Evolutionary conservation across 129 eudicot genomes (phyloP), one percentile per base, ranked within the genome.

Genomic region (Flaveria bidentis): DNA sequence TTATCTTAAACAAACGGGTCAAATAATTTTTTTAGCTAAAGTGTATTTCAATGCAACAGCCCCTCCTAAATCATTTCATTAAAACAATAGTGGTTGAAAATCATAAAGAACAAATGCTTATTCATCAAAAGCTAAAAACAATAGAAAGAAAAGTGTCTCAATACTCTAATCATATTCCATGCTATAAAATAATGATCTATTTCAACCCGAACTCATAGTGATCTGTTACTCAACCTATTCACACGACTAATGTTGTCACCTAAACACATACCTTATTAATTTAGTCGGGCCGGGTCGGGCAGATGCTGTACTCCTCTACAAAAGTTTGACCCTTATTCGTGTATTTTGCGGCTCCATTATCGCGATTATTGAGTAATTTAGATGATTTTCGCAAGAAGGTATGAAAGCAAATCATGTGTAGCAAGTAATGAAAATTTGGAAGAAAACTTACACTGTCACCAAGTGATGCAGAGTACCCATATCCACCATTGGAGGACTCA

Each of bases 401-500:
- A 60, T 20, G 4, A n/a, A 66, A 66, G 17, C 28, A 39, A 39
- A 6, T 36, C 9, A 45, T 42, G 23, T 13, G 13, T 2, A 11
- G 20, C 18, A 55, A 65, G n/a, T 50, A 39, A 66, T 18, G 6
- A 15, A 45, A 63, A 63, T 2, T 42, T 68, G 2, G 4, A 4
- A 62, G 28, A 73, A 73, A 79, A 81, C 98, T 85, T 82, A 92
- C 98, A 67, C 85, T 92, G 69, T 88, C 94, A 80, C 85, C 67
- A 23, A 85, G 67, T 44, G 98, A 84, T 71, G 89, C 75, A 30
- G 84, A 84, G 77, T 84, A 88, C 15, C 81, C 82, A 72, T 90
- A 90, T 18, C 85, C 92, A 63, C 82, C 47, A 33, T 80, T 86
- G 47, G 88, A 79, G 64, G 77, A 53, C 58, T 92, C 96, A 56